A percentile compares a stretch with the other conserved stretches of the same genome.
Conservation (phyloP, 371 early-diverging fungal genomes). For the Capillidium heterosporum region DNA sequence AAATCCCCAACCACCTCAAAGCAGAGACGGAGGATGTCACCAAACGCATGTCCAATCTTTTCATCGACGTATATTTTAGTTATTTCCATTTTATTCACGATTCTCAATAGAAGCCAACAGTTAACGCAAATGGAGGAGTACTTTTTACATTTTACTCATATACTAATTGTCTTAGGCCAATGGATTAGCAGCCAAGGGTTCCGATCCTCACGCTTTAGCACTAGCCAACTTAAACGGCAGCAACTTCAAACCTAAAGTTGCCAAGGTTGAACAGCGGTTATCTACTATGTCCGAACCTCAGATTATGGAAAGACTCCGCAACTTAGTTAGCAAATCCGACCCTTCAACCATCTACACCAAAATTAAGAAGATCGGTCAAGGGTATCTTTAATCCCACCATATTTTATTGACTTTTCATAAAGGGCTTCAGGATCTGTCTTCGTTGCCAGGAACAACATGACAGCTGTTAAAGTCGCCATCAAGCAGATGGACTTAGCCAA, state of each 20-base stretch:
- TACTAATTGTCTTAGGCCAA: background rate
- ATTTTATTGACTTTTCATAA: background rate
- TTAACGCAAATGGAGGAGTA: background rate
- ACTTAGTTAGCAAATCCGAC: slow-evolving; percentile 71
- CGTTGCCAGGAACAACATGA: slow-evolving; percentile 48
- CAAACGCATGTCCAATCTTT: slow-evolving; percentile 1
- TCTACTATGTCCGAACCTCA: slow-evolving; percentile 78
- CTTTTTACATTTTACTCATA: background rate
- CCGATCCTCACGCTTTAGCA: slow-evolving; percentile 1
- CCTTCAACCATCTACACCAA: slow-evolving; percentile 73
- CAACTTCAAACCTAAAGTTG: slow-evolving; percentile 15
- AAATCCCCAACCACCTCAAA: background rate
- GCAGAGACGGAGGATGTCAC: background rate
- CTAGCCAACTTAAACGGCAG: slow-evolving; percentile 13
- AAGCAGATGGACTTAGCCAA: slow-evolving; percentile 89
- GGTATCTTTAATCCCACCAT: slow-evolving; percentile 24
- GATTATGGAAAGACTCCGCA: slow-evolving; percentile 71
- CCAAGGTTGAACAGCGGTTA: slow-evolving; percentile 44
- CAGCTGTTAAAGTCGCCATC: slow-evolving; percentile 70
- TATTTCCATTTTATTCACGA: background rate
- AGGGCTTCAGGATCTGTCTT: slow-evolving; percentile 93
- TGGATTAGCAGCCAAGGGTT: slow-evolving; percentile 4
- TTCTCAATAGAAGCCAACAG: background rate
- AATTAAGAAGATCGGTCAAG: slow-evolving; percentile 90
- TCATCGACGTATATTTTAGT: background rate